Base-by-base conservation (phyloP, 192 early-diverging fungal genomes). In the Backusella westeae region DNA sequence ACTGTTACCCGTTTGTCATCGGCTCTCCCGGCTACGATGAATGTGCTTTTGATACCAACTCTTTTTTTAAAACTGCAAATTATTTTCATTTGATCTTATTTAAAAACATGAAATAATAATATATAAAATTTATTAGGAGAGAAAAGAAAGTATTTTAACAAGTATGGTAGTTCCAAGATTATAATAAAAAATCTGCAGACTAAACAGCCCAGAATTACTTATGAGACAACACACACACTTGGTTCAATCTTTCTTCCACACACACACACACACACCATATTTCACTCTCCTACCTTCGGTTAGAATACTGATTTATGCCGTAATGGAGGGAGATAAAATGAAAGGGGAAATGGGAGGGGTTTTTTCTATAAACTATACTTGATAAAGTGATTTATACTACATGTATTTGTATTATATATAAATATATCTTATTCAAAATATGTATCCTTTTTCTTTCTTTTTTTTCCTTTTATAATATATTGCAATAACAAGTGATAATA, bases 271-370 rank as follows among this genome's bases (percentile, higher is more conserved):
- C 32, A 32, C 32, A 32, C 32, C 32, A 32, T 32, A 23, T 56
- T 56, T 23, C 21, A 63, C 23, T 29, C 56, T 63, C 56, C 56
- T 63, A 29, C 56, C 23, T 63, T 63, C 56, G 56, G 56, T 63
- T 63, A 63, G 26, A 29, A 63, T 63, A 63, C 56, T 63, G 56
- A 63, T 63, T 63, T 63, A 63, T 63, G 56, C 56, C 56, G 56
- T 63, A 29, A 29, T 63, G 12, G 56, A 63, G 26, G 23, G 56
- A 29, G 56, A 29, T 29, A 14, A 63, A 63, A 63, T 63, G 56
- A 63, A 63, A 63, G 56, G 56, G 10, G 56, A 63, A 63, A 63
- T 23, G 26, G 23, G 56, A 4, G 21, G 10, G 1, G 0, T 26
- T 56, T n/a, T 59, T 63, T 29, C 26, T 29, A 14, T 23, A 63